Evolutionary conservation across 257 asterid species (phyloP).

Genomic region (Penstemon newberryi): DNA sequence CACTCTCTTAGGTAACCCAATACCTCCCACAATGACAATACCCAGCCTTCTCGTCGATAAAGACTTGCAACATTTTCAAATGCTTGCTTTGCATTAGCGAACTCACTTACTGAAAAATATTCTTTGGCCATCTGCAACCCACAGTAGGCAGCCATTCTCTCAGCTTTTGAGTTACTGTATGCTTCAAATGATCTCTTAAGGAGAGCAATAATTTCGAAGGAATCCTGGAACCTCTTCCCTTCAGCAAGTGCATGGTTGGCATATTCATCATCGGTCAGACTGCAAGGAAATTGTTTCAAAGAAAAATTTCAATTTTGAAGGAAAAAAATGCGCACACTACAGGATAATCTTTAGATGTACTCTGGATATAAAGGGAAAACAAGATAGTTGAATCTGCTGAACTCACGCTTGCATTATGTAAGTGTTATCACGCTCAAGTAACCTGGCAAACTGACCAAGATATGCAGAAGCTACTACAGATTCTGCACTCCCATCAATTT

Average conservation of each 20-base stretch:
- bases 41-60: conserved; percentile 96
- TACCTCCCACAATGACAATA: conserved; percentile 79
- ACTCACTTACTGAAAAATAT: conserved; percentile 57
- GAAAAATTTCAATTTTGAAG: background rate
- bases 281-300: conserved; percentile 41
- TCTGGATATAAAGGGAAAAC: conserved; percentile 18
- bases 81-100: conserved; percentile 66
- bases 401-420: conserved; percentile 79
- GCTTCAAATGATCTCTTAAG: conserved; percentile 79
- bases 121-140: conserved; percentile 85
- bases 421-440: conserved; percentile 72
- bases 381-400: conserved; percentile 31
- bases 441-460: conserved; percentile 88
- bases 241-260: conserved; percentile 67
- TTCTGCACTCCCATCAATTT: conserved; percentile 63
- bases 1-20: conserved; percentile 93
- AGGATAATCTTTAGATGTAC: conserved; percentile 25
- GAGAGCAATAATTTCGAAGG: conserved; percentile 87
- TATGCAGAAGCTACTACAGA: conserved; percentile 76
- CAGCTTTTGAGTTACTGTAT: conserved; percentile 61
- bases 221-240: conserved; percentile 78
- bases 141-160: conserved; percentile 85
- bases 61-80: conserved; percentile 76
- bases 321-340: background rate
- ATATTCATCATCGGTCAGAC: conserved; percentile 79